Evolutionary conservation across 768 basidiomycete species (phyloP).

Genomic region (Boletales sp.): DNA sequence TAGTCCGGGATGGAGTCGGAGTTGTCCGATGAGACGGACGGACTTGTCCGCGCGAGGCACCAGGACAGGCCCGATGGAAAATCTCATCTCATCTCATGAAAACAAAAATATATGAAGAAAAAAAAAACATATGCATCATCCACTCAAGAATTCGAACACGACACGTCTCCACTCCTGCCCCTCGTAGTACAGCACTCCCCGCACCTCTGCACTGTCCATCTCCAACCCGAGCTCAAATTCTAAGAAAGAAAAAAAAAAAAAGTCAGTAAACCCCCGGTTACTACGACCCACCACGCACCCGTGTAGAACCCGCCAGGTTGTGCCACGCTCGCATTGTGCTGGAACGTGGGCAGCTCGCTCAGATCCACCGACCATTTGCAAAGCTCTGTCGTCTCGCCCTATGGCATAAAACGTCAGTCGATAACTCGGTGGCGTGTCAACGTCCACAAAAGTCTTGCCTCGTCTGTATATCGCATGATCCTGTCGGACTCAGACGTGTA

Average conservation of each 20-base stretch:
- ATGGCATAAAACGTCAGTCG: slow-evolving; percentile 23
- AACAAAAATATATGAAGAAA: not conserved
- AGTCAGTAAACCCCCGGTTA: too few species aligned
- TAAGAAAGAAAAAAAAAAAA: slow-evolving; percentile 21
- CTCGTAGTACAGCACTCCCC: slow-evolving; percentile 72
- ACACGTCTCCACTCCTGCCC: slow-evolving; percentile 79
- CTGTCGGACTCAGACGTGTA: slow-evolving; percentile 75
- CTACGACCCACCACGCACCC: slow-evolving; percentile 39
- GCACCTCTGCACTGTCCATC: slow-evolving; percentile 83
- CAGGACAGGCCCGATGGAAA: not conserved
- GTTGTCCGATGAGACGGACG: slow-evolving; percentile 1
- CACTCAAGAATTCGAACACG: slow-evolving; percentile 52
- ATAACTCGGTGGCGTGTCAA: slow-evolving; percentile 12
- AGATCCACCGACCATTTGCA: slow-evolving; percentile 90
- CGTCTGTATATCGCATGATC: slow-evolving; percentile 81
- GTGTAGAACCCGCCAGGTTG: slow-evolving; percentile 72
- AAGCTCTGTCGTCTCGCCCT: slow-evolving; percentile 68
- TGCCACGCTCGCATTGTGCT: slow-evolving; percentile 58
- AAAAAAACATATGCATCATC: slow-evolving; percentile 1
- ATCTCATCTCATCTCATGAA: not conserved
- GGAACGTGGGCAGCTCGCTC: slow-evolving; percentile 72
- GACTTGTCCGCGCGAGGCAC: slow-evolving; percentile 3
- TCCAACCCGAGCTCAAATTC: slow-evolving; percentile 85
- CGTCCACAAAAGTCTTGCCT: slow-evolving; percentile 35
- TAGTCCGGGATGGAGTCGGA: slow-evolving; percentile 24